These are phyloP conservation scores for Astrephomene gubernaculifera DNA, from an alignment of 139 green algal species.

Conservation along the genomic window DNA sequence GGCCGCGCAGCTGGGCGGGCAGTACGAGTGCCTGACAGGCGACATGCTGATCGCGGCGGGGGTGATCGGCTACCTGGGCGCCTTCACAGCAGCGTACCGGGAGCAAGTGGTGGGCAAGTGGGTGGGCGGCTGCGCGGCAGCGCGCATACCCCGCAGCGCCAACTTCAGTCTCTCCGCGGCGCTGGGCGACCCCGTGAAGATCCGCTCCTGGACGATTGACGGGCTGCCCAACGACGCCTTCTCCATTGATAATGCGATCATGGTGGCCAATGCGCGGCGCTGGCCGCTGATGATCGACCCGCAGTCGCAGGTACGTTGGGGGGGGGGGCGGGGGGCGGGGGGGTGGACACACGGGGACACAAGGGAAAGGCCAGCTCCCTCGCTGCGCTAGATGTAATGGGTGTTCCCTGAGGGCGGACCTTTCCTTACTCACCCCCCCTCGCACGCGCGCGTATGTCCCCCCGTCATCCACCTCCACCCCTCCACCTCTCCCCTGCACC, in stretches of 20 bases:
- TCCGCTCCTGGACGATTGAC: constrained; percentile 79
- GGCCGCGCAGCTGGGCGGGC: constrained; percentile 59
- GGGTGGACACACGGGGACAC: background rate
- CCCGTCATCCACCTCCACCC: too few species aligned
- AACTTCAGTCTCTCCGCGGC: constrained; percentile 67
- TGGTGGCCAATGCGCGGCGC: constrained; percentile 69
- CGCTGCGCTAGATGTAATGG: background rate
- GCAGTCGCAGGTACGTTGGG: constrained; percentile 53
- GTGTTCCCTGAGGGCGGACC: too few species aligned
- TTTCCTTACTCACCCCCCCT: too few species aligned
- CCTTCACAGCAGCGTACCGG: constrained; percentile 78
- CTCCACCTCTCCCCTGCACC: background rate
- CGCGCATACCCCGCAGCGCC: constrained; percentile 60
- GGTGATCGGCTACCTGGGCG: constrained; percentile 79
- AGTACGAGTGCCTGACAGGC: constrained; percentile 78
- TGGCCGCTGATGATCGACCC: constrained; percentile 89
- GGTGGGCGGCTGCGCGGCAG: constrained; percentile 51
- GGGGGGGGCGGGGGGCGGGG: too few species aligned
- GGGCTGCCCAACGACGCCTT: constrained; percentile 84
- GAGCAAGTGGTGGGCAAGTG: constrained; percentile 64
- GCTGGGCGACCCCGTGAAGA: constrained; percentile 77
- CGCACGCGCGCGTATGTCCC: too few species aligned
- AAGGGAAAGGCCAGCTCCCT: background rate
- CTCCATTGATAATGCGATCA: constrained; percentile 84
- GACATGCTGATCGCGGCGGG: constrained; percentile 81